phyloP scores from a whole-genome alignment of 164 flowering plant genomes.

The Tetrastigma voinierianum region DNA sequence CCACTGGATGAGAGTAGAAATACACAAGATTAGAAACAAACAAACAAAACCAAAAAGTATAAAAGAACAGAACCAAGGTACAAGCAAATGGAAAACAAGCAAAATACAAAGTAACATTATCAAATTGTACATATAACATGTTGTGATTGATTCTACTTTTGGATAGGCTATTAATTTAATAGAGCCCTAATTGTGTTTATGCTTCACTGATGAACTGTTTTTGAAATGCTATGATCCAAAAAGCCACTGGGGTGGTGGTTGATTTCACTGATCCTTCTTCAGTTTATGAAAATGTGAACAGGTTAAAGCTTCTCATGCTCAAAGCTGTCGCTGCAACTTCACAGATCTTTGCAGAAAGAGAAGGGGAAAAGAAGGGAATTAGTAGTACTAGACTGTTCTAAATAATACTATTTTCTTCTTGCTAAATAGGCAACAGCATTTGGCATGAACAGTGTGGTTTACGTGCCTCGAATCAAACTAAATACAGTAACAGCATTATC shows the following conservation, averaged over 20 bases:
- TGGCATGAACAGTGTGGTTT: conserved; percentile 88
- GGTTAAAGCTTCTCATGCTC: conserved; percentile 34
- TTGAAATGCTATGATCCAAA: conserved; percentile 43
- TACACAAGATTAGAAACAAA: too few species aligned
- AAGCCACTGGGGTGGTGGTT: conserved; percentile 61
- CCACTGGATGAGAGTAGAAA: too few species aligned
- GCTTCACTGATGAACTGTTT: background rate
- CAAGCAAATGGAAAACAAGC: too few species aligned
- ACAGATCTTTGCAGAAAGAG: background rate
- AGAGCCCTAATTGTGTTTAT: background rate
- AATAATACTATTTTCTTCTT: background rate
- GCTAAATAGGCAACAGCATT: conserved; percentile 72
- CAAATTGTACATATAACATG: background rate
- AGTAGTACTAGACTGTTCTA: background rate
- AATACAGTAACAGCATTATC: conserved; percentile 79
- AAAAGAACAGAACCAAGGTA: too few species aligned
- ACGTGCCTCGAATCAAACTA: conserved; percentile 64
- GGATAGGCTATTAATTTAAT: background rate
- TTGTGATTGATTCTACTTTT: background rate
- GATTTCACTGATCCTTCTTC: conserved; percentile 82
- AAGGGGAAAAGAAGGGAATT: background rate
- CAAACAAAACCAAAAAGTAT: too few species aligned
- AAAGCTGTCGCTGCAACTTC: background rate
- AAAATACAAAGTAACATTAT: too few species aligned
- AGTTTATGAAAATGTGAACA: conserved; percentile 91